Percentiles rank a stretch among this genome's conserved stretches.
Conservation (phyloP, 345 rosid species). For the Camelina neglecta region DNA sequence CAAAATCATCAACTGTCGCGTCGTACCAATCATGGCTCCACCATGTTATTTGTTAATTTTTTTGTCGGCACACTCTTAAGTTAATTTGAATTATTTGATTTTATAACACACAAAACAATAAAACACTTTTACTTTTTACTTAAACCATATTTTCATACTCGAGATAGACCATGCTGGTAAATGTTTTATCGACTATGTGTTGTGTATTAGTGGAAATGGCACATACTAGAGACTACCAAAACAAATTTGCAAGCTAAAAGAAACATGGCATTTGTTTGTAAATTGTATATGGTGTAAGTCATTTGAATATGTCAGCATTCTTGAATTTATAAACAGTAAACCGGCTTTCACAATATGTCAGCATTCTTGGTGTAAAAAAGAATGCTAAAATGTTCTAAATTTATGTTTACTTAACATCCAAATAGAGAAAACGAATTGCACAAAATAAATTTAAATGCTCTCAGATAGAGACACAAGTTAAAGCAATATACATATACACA, state of each 20-base stretch:
- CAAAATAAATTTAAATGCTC: background rate
- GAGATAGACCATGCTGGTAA: background rate
- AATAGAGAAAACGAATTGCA: background rate
- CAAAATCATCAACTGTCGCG: constrained; percentile 35
- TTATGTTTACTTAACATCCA: background rate
- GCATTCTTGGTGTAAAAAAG: background rate
- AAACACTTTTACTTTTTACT: background rate
- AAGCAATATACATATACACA: background rate
- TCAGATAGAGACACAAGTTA: constrained; percentile 7
- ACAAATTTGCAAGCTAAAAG: background rate
- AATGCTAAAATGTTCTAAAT: background rate
- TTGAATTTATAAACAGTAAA: background rate
- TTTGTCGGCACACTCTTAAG: constrained; percentile 35
- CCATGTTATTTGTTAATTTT: constrained; percentile 34
- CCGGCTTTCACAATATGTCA: too few species aligned
- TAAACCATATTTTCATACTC: background rate
- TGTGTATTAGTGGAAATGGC: background rate
- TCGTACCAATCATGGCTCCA: constrained; percentile 42
- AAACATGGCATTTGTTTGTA: too few species aligned
- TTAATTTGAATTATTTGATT: background rate
- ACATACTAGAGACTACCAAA: background rate
- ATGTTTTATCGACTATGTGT: background rate
- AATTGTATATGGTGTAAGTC: too few species aligned
- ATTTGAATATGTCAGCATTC: too few species aligned
- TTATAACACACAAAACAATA: background rate